Evolutionary conservation across 2,329 filamentous ascomycete genomes (phyloP).

Genomic region (Stenocarpella maydis): DNA sequence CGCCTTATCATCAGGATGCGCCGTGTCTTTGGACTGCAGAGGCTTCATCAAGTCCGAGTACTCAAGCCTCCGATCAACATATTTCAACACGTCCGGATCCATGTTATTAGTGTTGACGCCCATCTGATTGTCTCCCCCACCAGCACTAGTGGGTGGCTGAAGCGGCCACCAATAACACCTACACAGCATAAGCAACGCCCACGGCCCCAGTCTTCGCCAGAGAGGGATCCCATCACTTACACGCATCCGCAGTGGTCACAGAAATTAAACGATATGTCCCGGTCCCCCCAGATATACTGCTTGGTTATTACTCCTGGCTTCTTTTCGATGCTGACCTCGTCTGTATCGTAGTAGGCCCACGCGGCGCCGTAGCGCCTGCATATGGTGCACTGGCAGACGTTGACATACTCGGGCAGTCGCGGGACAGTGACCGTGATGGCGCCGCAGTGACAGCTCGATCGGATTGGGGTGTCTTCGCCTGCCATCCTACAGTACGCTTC

Average conservation of each 20-base stretch:
- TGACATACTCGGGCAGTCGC: conserved; percentile 37
- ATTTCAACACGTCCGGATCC: conserved; percentile 1
- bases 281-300: conserved; percentile 8
- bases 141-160: background rate
- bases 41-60: background rate
- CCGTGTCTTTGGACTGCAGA: background rate
- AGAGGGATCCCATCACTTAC: background rate
- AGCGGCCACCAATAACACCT: conserved; percentile 9
- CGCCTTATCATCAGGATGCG: background rate
- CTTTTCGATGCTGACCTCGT: conserved; percentile 40
- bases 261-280: background rate
- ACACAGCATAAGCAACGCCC: background rate
- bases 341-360: conserved; percentile 42
- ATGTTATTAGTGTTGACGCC: background rate
- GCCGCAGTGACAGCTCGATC: conserved; percentile 41
- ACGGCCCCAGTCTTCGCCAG: too few relatives aligned
- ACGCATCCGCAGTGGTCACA: conserved; percentile 2
- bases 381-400: conserved; percentile 42
- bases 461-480: background rate
- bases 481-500: too few relatives aligned
- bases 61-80: background rate
- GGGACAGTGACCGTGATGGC: conserved; percentile 41
- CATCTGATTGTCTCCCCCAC: background rate
- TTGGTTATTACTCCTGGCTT: background rate
- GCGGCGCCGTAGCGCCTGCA: conserved; percentile 44